A percentile compares a stretch with the other conserved stretches of the same genome.
These are phyloP conservation scores for Kuraishia ogatae DNA, from an alignment of 805 yeast species.

Conservation along the genomic window DNA sequence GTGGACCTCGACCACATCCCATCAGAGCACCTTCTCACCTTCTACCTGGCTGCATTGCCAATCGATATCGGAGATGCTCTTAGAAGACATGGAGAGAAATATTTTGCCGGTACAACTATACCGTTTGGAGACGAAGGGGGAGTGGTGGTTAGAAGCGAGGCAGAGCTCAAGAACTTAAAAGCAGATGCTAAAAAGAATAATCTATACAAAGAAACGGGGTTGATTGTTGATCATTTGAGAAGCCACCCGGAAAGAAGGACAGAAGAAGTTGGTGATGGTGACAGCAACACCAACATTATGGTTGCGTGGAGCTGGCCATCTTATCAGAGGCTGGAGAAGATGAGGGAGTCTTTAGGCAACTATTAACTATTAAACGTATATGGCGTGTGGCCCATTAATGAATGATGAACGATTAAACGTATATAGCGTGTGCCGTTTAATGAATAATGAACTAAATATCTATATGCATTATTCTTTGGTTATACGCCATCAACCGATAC, in stretches of 20 bases:
- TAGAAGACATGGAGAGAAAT: slow-evolving; percentile 7
- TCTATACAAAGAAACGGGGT: not conserved
- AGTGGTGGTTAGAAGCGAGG: slow-evolving; percentile 13
- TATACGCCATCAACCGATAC: too few relatives aligned
- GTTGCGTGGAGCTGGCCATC: not conserved
- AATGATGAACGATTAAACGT: too few relatives aligned
- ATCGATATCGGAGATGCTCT: slow-evolving; percentile 13
- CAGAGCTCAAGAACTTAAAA: slow-evolving; percentile 12
- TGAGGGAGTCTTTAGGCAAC: not conserved
- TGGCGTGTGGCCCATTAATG: not conserved
- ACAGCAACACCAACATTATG: not conserved
- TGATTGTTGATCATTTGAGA: not conserved
- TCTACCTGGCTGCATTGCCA: slow-evolving; percentile 13
- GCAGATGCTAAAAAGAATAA: not conserved
- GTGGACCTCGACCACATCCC: slow-evolving; percentile 37
- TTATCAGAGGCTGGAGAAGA: not conserved
- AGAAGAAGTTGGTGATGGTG: too few relatives aligned
- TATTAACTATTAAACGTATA: not conserved
- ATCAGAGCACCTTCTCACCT: slow-evolving; percentile 11
- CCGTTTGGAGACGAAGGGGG: not conserved
- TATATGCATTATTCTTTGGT: too few relatives aligned
- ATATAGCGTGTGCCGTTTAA: not conserved
- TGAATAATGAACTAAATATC: not conserved
- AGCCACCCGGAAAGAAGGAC: not conserved
- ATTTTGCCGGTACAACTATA: not conserved